Conservation (phyloP, 139 green algal genomes). For the Pleodorina starrii region DNA sequence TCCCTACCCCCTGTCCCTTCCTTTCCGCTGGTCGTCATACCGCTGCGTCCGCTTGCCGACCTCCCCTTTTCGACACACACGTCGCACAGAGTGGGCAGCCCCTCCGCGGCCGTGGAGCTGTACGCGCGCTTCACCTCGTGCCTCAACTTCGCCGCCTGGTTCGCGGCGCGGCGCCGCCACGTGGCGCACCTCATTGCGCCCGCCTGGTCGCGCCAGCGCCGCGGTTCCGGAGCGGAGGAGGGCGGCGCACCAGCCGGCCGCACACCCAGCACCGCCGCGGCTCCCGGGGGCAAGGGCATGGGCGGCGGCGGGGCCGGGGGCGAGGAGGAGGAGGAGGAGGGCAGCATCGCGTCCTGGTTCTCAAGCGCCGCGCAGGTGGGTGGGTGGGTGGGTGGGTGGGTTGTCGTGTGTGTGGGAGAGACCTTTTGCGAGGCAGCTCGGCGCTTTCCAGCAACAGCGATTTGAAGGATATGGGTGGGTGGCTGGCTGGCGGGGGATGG, state of each 20-base stretch:
- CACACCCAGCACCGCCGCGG: neutral
- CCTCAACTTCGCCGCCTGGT: slow-evolving; percentile 82
- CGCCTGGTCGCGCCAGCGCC: neutral
- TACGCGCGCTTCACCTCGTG: slow-evolving; percentile 79
- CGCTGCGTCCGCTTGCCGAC: neutral
- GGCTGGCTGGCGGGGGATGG: no score
- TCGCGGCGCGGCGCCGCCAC: slow-evolving; percentile 62
- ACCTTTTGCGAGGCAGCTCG: no score
- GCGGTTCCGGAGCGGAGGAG: no score
- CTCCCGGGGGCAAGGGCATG: neutral
- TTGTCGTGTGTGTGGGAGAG: no score
- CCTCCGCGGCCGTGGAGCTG: slow-evolving; percentile 60
- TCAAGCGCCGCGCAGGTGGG: slow-evolving; percentile 23
- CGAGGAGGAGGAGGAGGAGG: neutral
- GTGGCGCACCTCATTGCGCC: slow-evolving; percentile 42
- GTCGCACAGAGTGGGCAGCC: slow-evolving; percentile 37
- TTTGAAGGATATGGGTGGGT: no score
- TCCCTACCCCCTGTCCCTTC: no score
- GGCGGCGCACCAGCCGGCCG: no score
- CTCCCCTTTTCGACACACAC: neutral
- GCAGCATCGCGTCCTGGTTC: slow-evolving; percentile 37
- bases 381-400: no score
- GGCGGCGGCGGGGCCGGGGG: neutral
- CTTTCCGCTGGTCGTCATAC: no score
- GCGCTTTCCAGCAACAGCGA: no score